Evolutionary conservation across 495 filamentous ascomycete genomes (phyloP), one percentile per base, ranked within the genome.

Genomic region (Tuber melanosporum): DNA sequence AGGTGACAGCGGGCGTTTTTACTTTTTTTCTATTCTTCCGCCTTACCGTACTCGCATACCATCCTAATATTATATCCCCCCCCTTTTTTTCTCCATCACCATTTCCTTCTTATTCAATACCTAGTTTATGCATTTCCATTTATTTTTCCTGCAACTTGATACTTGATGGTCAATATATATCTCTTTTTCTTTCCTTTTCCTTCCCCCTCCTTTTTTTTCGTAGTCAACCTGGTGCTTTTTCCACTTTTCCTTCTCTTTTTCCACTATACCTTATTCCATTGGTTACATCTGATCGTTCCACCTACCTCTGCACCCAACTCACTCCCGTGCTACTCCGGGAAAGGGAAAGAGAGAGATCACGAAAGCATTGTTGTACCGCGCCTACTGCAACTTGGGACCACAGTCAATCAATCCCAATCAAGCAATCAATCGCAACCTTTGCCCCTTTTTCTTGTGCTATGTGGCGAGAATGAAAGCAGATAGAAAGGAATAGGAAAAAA

Each of bases 181-280:
- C 47, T 41, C 39, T 41, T 3, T 41, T 41, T 41, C 5, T 66
- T 66, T 66, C 5, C 75, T 79, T 57, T 74, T 74, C 69, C 20
- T 80, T 79, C 76, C 72, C 71, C 74, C 42, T 2, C 39, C 0
- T 1, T 41, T 41, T 77, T 46, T 73, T 73, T 73, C 47, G 4
- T 71, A 20, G 80, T 52, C 32, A 72, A 77, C 71, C 39, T 73
- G 39, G 26, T 73, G 57, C 39, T 76, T 82, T 71, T 44, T 44
- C 72, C 44, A 47, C 71, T 74, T 71, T 47, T 52, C 39, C 17
- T 45, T 71, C 46, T 45, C 26, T 71, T 52, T 41, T 76, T 52
- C 43, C 39, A 17, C 43, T 12, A 70, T 71, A 52, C 71, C 73
- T 75, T 79, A 36, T 74, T 82, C 73, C 71, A 79, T 70, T 69